Conservation (phyloP, 768 basidiomycete species). For the Trametes cingulata region DNA sequence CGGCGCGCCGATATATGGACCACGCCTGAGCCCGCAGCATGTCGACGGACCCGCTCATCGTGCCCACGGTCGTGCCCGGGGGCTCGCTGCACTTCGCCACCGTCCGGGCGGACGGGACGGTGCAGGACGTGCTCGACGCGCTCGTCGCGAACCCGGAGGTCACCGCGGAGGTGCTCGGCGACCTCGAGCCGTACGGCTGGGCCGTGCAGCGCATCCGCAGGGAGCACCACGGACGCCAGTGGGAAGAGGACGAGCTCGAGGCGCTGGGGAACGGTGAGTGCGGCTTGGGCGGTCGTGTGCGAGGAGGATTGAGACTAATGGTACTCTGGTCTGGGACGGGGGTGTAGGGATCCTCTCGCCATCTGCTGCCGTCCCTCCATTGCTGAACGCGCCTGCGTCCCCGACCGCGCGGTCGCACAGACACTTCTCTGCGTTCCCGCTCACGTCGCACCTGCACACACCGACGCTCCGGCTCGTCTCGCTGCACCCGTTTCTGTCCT, state of each 20-base stretch:
- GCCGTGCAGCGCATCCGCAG: slow-evolving; percentile 64
- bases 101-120: slow-evolving; percentile 51
- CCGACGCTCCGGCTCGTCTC: slow-evolving; percentile 74
- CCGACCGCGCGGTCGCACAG: slow-evolving; percentile 40
- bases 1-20: slow-evolving; percentile 12
- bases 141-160: slow-evolving; percentile 51
- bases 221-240: slow-evolving; percentile 58
- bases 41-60: slow-evolving; percentile 47
- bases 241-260: slow-evolving; percentile 74
- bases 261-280: slow-evolving; percentile 60
- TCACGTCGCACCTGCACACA: slow-evolving; percentile 66
- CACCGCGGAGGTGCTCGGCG: slow-evolving; percentile 54
- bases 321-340: slow-evolving; percentile 16
- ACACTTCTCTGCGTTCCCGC: slow-evolving; percentile 69
- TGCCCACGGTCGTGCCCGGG: slow-evolving; percentile 60
- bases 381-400: slow-evolving; percentile 46
- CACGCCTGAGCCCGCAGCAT: too few relatives aligned
- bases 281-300: slow-evolving; percentile 10
- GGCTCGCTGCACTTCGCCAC: slow-evolving; percentile 66
- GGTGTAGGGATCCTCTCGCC: slow-evolving; percentile 52
- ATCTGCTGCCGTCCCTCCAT: slow-evolving; percentile 48
- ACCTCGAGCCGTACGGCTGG: slow-evolving; percentile 62
- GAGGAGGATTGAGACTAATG: not conserved
- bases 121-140: slow-evolving; percentile 58
- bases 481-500: slow-evolving; percentile 57